Conservation (phyloP, 805 yeast species). For the Pichia thaimueangensis region DNA sequence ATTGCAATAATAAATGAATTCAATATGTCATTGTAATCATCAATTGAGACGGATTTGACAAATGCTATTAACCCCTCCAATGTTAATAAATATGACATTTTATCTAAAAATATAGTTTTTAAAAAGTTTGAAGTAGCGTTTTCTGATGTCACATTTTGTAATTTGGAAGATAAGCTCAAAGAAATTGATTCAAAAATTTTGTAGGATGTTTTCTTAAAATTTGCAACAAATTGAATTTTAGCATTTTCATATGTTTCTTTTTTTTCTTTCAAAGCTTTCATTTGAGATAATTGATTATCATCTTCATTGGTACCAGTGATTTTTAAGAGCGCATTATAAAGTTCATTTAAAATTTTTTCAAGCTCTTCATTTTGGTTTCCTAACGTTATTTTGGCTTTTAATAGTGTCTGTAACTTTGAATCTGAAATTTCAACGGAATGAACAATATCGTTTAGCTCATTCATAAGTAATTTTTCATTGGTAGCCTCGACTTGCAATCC, state of each 20-base stretch:
- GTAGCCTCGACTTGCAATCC: slow-evolving; percentile 80
- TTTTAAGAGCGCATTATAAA: slow-evolving; percentile 61
- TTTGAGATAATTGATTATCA: slow-evolving; percentile 45
- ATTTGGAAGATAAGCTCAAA: slow-evolving; percentile 26
- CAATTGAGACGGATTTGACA: slow-evolving; percentile 49
- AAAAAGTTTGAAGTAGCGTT: slow-evolving; percentile 13
- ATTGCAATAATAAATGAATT: slow-evolving; percentile 33
- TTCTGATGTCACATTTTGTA: slow-evolving; percentile 15
- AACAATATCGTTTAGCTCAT: slow-evolving; percentile 61
- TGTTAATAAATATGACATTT: slow-evolving; percentile 36
- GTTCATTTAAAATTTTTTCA: slow-evolving; percentile 49
- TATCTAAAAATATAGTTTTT: slow-evolving; percentile 17
- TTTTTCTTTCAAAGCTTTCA: slow-evolving; percentile 69
- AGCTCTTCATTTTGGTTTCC: slow-evolving; percentile 36
- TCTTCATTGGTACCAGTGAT: slow-evolving; percentile 41
- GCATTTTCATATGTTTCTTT: slow-evolving; percentile 53
- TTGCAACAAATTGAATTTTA: slow-evolving; percentile 41
- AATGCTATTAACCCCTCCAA: slow-evolving; percentile 48
- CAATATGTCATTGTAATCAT: slow-evolving; percentile 39
- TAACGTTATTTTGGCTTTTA: slow-evolving; percentile 42
- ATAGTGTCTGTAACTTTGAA: slow-evolving; percentile 42
- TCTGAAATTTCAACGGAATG: slow-evolving; percentile 64
- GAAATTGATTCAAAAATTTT: slow-evolving; percentile 25
- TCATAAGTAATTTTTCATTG: slow-evolving; percentile 70
- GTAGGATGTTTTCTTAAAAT: slow-evolving; percentile 32